Percentiles rank a stretch among this genome's conserved stretches.
Conservation (phyloP, 129 eudicot species). For the Scalesia atractyloides region DNA sequence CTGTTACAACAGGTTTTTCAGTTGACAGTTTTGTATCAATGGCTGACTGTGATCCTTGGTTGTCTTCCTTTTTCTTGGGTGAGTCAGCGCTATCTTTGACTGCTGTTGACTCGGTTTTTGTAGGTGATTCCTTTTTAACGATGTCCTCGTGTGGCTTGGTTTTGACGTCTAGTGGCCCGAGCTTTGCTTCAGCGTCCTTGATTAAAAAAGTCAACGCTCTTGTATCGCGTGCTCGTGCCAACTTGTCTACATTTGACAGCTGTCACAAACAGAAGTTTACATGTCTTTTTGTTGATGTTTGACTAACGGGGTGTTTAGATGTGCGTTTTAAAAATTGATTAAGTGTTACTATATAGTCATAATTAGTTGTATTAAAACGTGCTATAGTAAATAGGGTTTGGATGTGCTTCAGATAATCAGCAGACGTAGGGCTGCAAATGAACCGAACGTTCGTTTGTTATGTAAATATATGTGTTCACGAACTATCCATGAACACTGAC, state of each 20-base stretch:
- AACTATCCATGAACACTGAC: too few relatives aligned
- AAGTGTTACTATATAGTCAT: neutral
- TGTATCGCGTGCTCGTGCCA: conserved; percentile 69
- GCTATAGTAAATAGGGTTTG: neutral
- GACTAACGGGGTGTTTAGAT: neutral
- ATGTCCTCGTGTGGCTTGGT: conserved; percentile 22
- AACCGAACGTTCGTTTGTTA: too few relatives aligned
- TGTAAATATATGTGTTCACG: too few relatives aligned
- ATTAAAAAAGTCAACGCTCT: conserved; percentile 57
- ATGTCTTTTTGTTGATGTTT: conserved; percentile 1
- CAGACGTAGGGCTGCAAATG: too few relatives aligned
- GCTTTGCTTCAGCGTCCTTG: conserved; percentile 67
- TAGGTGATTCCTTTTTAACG: conserved; percentile 29
- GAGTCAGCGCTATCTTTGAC: conserved; percentile 21
- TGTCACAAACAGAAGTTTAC: conserved; percentile 29
- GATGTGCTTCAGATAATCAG: neutral
- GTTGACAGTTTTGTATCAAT: neutral
- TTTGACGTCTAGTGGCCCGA: conserved; percentile 58
- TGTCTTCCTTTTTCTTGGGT: conserved; percentile 26
- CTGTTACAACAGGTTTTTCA: conserved; percentile 25
- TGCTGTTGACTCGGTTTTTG: conserved; percentile 14
- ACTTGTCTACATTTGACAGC: conserved; percentile 53
- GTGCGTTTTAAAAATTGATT: neutral
- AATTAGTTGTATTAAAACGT: neutral
- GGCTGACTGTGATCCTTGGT: neutral